These are phyloP conservation scores for Tulasnella sp. DNA, from an alignment of 768 basidiomycete genomes.

Conservation along the genomic window DNA sequence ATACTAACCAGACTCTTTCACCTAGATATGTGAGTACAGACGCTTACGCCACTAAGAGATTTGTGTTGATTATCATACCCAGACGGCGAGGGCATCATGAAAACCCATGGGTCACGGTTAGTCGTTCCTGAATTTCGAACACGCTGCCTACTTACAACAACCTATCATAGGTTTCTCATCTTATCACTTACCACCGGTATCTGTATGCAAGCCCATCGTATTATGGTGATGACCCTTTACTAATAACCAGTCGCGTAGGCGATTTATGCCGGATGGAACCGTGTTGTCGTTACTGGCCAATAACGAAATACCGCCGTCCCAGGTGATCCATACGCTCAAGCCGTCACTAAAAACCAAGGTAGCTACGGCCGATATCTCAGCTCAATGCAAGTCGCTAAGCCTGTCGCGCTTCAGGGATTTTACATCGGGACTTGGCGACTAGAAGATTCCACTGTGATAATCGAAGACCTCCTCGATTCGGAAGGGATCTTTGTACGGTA, in stretches of 20 bases:
- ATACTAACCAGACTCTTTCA: not conserved
- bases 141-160: not conserved
- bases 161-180: slow-evolving; percentile 65
- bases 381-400: not conserved
- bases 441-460: slow-evolving; percentile 59
- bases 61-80: slow-evolving; percentile 17
- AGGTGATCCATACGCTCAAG: slow-evolving; percentile 75
- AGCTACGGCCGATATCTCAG: slow-evolving; percentile 8
- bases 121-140: slow-evolving; percentile 41
- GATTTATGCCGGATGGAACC: slow-evolving; percentile 84
- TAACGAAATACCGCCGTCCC: slow-evolving; percentile 69
- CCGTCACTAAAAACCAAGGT: slow-evolving; percentile 81
- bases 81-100: slow-evolving; percentile 80
- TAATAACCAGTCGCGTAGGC: slow-evolving; percentile 50
- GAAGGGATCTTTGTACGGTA: slow-evolving; percentile 56
- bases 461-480: slow-evolving; percentile 68
- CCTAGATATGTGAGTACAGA: slow-evolving; percentile 17
- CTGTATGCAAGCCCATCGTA: slow-evolving; percentile 54
- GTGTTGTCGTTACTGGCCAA: slow-evolving; percentile 85
- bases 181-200: slow-evolving; percentile 92
- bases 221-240: not conserved
- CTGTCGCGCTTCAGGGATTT: slow-evolving; percentile 57
- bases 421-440: slow-evolving; percentile 73
- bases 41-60: not conserved
- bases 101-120: slow-evolving; percentile 83